Evolutionary conservation across 1,284 basidiomycete species (phyloP).

Genomic region (Agroathelia rolfsii): DNA sequence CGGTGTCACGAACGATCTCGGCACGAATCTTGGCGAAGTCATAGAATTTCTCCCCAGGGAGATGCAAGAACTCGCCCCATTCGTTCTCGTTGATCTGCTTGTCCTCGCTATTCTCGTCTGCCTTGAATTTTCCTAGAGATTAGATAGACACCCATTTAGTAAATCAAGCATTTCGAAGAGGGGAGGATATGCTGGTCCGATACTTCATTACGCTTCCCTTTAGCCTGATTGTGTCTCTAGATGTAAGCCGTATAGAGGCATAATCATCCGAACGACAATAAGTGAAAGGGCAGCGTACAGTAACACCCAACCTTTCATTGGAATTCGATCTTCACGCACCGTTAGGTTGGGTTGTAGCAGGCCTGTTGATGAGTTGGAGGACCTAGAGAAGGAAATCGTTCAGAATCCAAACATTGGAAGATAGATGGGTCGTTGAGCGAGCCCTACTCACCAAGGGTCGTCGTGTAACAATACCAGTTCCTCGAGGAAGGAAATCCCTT

Average conservation of each 20-base stretch:
- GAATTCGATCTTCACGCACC: no score
- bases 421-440: slow-evolving; percentile 5
- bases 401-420: slow-evolving; percentile 4
- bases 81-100: slow-evolving; percentile 81
- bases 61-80: slow-evolving; percentile 97
- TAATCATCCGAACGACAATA: no score
- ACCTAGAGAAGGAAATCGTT: slow-evolving; percentile 38
- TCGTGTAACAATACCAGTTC: slow-evolving; percentile 95
- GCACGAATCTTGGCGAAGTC: slow-evolving; percentile 96
- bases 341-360: slow-evolving; percentile 39
- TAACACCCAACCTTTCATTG: no score
- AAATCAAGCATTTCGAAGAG: no score
- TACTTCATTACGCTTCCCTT: no score
- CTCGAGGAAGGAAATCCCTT: slow-evolving; percentile 93
- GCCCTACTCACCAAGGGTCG: slow-evolving; percentile 66
- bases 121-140: no score
- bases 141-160: no score
- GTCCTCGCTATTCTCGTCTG: slow-evolving; percentile 39
- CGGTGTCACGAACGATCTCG: slow-evolving; percentile 94
- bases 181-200: no score
- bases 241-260: no score
- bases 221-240: no score
- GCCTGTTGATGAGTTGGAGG: slow-evolving; percentile 89
- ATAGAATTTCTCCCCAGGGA: slow-evolving; percentile 94
- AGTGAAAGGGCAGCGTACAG: no score